phyloP scores from a whole-genome alignment of 2,329 filamentous ascomycete species.

The Fusarium sp. region DNA sequence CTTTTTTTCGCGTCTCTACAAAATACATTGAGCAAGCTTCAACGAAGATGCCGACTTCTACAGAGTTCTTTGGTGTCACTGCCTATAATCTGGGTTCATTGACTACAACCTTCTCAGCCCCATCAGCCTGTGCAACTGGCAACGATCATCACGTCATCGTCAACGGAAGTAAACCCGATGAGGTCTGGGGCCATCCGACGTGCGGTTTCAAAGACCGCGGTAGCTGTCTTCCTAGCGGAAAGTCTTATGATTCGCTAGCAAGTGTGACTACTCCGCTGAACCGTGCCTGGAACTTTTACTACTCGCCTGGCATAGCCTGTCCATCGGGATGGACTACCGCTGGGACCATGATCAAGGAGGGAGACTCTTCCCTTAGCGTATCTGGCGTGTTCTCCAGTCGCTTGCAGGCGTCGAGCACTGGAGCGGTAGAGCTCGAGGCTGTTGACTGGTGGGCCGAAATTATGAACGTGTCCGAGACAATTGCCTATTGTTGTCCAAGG shows the following conservation, averaged over 20 bases:
- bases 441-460: not conserved
- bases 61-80: not conserved
- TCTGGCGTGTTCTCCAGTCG: not conserved
- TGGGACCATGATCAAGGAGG: not conserved
- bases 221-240: not conserved
- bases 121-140: not conserved
- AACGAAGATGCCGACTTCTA: not conserved
- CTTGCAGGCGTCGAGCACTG: not conserved
- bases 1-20: not conserved
- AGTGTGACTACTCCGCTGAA: not conserved
- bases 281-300: not conserved
- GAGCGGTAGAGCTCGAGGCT: not conserved
- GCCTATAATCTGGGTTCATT: not conserved
- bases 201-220: not conserved
- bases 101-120: not conserved
- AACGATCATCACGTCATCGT: not conserved
- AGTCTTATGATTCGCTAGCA: accelerated
- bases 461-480: not conserved
- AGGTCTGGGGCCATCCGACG: not conserved
- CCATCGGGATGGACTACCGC: constrained; percentile 3
- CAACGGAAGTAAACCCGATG: not conserved
- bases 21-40: not conserved
- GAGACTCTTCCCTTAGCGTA: accelerated
- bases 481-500: constrained; percentile 6
- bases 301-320: not conserved